These are phyloP conservation scores for Acarospora socialis DNA, from an alignment of 2,329 filamentous ascomycete species.

Conservation along the genomic window DNA sequence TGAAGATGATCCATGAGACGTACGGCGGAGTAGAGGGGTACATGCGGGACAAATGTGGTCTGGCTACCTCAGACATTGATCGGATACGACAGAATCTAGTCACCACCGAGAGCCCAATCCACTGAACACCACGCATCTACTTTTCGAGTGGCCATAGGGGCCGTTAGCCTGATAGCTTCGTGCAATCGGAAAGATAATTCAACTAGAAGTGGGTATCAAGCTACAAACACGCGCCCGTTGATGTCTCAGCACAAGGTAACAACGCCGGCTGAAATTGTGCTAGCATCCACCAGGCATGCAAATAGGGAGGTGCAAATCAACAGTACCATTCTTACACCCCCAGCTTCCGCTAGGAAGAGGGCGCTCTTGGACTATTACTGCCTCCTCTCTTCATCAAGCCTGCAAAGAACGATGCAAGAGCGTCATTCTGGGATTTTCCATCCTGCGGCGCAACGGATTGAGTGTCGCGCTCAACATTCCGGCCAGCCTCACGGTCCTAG, in stretches of 20 bases:
- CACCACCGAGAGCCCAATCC: no score
- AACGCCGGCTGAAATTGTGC: no score
- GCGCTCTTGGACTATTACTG: constrained; percentile 17
- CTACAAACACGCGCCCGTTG: no score
- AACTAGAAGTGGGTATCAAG: no score
- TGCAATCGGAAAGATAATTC: no score
- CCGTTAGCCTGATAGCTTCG: no score
- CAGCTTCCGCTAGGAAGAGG: constrained; percentile 4
- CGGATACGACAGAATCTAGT: constrained; percentile 22
- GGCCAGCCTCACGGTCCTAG: constrained; percentile 31
- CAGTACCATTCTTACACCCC: not conserved
- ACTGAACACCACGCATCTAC: no score
- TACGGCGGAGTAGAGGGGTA: constrained; percentile 54
- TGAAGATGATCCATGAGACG: constrained; percentile 41
- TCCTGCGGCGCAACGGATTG: constrained; percentile 16
- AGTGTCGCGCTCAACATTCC: constrained; percentile 19
- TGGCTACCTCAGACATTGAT: constrained; percentile 42
- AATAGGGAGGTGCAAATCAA: no score
- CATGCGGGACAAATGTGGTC: constrained; percentile 42
- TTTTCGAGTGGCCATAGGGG: no score
- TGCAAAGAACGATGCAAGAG: constrained; percentile 45
- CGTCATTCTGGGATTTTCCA: constrained; percentile 43
- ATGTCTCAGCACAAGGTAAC: no score
- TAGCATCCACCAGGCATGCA: no score
- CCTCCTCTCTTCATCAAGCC: constrained; percentile 41